Evolutionary conservation across 129 eudicot genomes (phyloP).

Genomic region (Chrysanthemum seticuspe): DNA sequence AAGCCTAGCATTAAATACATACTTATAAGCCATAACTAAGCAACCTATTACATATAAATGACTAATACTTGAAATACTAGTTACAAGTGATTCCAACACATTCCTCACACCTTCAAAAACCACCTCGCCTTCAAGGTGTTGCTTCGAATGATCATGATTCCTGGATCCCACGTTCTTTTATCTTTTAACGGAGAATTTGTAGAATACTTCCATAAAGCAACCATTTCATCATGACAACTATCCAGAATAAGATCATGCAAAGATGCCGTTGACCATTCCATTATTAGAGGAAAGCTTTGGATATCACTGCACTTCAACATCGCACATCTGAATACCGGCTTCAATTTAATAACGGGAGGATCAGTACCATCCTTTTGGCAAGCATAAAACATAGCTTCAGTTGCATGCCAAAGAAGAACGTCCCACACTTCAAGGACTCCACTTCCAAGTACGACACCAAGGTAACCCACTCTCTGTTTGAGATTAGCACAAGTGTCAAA

Average conservation of each 20-base stretch:
- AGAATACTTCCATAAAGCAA: not conserved
- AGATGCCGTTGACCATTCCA: slow-evolving; percentile 92
- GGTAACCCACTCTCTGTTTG: slow-evolving; percentile 72
- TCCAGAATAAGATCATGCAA: slow-evolving; percentile 87
- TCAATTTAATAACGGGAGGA: slow-evolving; percentile 84
- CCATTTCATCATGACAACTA: slow-evolving; percentile 99
- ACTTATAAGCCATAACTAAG: no score
- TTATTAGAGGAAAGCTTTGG: slow-evolving; percentile 78
- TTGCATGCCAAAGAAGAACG: slow-evolving; percentile 64
- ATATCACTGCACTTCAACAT: slow-evolving; percentile 63
- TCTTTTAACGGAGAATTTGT: no score
- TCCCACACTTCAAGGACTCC: slow-evolving; percentile 99
- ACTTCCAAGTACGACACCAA: slow-evolving; percentile 91
- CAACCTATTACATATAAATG: no score
- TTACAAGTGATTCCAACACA: no score
- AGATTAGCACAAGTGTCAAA: slow-evolving; percentile 26
- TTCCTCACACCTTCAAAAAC: no score
- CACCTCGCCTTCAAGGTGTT: no score
- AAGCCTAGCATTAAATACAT: no score
- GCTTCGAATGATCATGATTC: no score
- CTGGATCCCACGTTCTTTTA: no score
- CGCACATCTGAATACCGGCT: slow-evolving; percentile 87
- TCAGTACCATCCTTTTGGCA: slow-evolving; percentile 54
- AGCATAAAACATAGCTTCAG: slow-evolving; percentile 50
- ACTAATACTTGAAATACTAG: no score